These are phyloP conservation scores for Raddia distichophylla DNA, from an alignment of 176 grass and related monocot genomes.

Conservation along the genomic window DNA sequence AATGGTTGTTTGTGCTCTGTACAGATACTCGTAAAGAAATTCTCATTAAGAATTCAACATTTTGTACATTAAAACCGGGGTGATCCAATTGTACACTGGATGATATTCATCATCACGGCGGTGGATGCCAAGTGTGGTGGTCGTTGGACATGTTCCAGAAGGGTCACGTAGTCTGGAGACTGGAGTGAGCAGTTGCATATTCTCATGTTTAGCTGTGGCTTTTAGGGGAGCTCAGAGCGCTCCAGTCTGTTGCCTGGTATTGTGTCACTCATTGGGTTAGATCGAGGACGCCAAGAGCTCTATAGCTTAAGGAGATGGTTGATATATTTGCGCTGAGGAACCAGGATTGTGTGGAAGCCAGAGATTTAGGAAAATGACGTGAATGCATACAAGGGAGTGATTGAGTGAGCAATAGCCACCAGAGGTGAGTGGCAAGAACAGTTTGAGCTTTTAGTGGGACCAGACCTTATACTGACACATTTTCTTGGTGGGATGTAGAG, in stretches of 20 bases:
- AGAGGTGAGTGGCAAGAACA: neutral
- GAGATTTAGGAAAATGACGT: neutral
- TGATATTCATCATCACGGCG: neutral
- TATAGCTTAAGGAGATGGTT: neutral
- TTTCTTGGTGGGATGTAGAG: neutral
- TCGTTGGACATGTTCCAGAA: constrained; percentile 11
- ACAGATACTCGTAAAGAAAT: neutral
- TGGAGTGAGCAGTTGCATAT: neutral
- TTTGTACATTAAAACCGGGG: neutral
- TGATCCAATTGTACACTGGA: neutral
- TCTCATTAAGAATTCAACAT: constrained; percentile 5
- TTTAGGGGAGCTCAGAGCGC: neutral
- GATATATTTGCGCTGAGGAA: neutral
- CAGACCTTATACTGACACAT: neutral
- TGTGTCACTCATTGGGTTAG: neutral
- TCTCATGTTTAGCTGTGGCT: neutral
- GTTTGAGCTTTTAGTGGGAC: neutral
- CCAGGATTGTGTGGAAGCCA: constrained; percentile 1
- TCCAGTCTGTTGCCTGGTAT: neutral
- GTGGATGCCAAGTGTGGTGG: neutral
- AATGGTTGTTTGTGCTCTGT: neutral
- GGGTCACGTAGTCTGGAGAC: neutral
- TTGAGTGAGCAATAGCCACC: neutral
- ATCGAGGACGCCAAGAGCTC: neutral
- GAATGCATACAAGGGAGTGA: neutral